These are phyloP conservation scores for Bonia amplexicaulis DNA, from an alignment of 176 grass and related monocot species.

Conservation along the genomic window DNA sequence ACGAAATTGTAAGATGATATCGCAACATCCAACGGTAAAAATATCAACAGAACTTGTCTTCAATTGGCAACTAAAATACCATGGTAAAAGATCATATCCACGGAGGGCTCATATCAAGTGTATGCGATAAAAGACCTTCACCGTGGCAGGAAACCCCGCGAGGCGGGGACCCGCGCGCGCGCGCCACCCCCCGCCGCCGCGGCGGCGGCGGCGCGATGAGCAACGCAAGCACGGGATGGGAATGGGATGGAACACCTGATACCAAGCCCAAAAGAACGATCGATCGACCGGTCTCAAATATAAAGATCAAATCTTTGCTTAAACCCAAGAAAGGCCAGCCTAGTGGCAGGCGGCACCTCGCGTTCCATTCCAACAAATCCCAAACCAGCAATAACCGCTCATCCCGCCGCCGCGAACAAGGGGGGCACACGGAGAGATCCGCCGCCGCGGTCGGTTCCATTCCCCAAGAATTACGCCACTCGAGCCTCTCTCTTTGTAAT, in stretches of 20 bases:
- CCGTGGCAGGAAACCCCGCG: conserved; percentile 18
- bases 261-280: conserved; percentile 20
- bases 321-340: background rate
- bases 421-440: conserved; percentile 13
- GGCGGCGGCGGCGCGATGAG: background rate
- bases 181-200: background rate
- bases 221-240: background rate
- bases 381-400: background rate
- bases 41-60: background rate
- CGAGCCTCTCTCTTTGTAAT: conserved; percentile 55
- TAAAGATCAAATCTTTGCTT: background rate
- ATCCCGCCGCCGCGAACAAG: background rate
- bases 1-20: background rate
- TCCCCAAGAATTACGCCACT: conserved; percentile 21
- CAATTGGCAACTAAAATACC: background rate
- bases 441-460: background rate
- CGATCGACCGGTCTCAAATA: background rate
- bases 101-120: conserved; percentile 49
- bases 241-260: background rate
- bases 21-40: background rate
- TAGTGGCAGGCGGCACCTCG: conserved; percentile 32
- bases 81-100: background rate
- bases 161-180: background rate
- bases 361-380: background rate
- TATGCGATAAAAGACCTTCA: conserved; percentile 39